These are phyloP conservation scores for Podospora pseudoanserina DNA, from an alignment of 495 filamentous ascomycete species.

Conservation along the genomic window DNA sequence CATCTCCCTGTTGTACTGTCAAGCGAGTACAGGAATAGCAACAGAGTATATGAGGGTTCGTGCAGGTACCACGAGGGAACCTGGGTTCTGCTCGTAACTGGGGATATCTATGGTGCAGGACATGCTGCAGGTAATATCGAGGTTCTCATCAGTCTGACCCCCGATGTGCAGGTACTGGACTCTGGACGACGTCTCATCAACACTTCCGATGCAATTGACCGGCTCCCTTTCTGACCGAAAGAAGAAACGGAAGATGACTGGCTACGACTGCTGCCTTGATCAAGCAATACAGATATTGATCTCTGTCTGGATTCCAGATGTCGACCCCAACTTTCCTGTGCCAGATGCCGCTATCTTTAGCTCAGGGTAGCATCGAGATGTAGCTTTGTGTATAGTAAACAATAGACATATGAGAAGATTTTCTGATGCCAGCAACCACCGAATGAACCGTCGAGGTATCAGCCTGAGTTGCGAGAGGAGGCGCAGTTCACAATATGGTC, in stretches of 20 bases:
- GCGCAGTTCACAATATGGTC: background rate
- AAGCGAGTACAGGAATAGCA: conserved; percentile 2
- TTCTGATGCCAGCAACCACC: background rate
- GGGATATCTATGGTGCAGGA: background rate
- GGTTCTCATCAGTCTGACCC: background rate
- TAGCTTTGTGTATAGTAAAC: background rate
- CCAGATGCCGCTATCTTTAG: background rate
- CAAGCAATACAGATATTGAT: background rate
- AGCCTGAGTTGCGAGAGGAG: background rate
- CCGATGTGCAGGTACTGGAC: no score
- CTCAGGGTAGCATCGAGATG: background rate
- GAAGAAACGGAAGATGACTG: background rate
- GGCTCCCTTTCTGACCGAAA: background rate
- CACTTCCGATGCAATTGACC: background rate
- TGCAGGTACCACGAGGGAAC: background rate
- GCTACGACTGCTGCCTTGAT: background rate
- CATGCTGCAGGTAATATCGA: background rate
- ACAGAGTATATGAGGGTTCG: background rate
- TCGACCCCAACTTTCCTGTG: background rate
- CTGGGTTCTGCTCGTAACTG: background rate
- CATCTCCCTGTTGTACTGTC: background rate
- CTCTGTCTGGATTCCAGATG: background rate
- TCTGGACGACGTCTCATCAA: no score
- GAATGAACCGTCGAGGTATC: background rate
- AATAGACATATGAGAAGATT: background rate